Conservation (phyloP, 768 basidiomycete genomes). For the Sporobolomyces pararoseus region DNA sequence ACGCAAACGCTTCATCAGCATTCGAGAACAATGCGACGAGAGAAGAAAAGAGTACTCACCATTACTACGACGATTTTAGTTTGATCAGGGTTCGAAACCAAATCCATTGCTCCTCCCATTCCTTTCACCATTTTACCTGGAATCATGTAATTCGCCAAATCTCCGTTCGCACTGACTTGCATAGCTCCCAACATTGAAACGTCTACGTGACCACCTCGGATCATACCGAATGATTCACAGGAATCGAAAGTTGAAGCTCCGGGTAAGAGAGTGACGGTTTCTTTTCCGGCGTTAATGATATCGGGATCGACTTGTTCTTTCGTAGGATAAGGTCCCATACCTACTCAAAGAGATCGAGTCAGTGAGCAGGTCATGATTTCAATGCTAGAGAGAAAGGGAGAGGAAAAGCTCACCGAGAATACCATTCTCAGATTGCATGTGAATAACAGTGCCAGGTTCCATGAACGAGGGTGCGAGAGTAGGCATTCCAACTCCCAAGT, state of each 20-base stretch:
- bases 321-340: slow-evolving; percentile 52
- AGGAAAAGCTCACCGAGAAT: slow-evolving; percentile 45
- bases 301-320: slow-evolving; percentile 56
- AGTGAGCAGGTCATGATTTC: background rate
- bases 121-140: slow-evolving; percentile 74
- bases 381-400: background rate
- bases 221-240: slow-evolving; percentile 93
- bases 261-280: slow-evolving; percentile 85
- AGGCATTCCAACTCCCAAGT: slow-evolving; percentile 53
- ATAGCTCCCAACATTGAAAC: slow-evolving; percentile 91
- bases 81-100: slow-evolving; percentile 79
- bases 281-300: slow-evolving; percentile 90
- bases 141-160: slow-evolving; percentile 98
- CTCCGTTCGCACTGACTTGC: slow-evolving; percentile 84
- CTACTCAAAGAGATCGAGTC: background rate
- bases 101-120: slow-evolving; percentile 71
- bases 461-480: slow-evolving; percentile 50
- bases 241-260: slow-evolving; percentile 92
- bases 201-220: slow-evolving; percentile 91
- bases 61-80: slow-evolving; percentile 58
- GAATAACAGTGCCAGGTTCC: slow-evolving; percentile 50
- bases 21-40: background rate
- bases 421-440: slow-evolving; percentile 53
- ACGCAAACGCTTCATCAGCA: background rate
- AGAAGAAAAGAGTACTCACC: slow-evolving; percentile 6